Base-by-base conservation (phyloP, 371 early-diverging fungal species). In the Phascolomyces articulosus region DNA sequence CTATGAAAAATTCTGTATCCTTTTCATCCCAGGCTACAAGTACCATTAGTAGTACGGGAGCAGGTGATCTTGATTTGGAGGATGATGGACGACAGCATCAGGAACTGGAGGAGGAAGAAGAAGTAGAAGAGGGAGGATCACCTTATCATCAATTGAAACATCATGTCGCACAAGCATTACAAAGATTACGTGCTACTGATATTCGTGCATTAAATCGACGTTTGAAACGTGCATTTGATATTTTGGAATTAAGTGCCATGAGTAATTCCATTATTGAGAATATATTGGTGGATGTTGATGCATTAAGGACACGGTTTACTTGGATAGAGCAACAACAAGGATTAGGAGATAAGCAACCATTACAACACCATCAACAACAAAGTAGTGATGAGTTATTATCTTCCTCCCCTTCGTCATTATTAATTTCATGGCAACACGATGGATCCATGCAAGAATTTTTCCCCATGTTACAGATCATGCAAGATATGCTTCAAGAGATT, bases 191-290 rank as follows among this genome's bases (percentile, higher is more conserved):
- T n/a, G 77, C 79, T 7, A 84, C 87, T 0, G 87, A 88, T 40
- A 84, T 86, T 6, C 72, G 87, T 48, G 84, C 87, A 23, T 51
- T 88, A 40, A 90, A 87, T 49, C 74, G 90, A 27, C 77, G 86
- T 20, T 69, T 89, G 15, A 66, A 74, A 40, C 75, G 88, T 24
- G 79, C 85, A 4, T 92, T 92, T 77, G 91, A 92, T 69, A 83
- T 92, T 24, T 72, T 86, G 9, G 91, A 90, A 38, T 77, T 92
- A 24, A 85, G 87, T n/a, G 82, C 81, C 28, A 84, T 92, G 80
- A 88, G 88, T 60, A 89, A 92, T 60, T 88, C 87, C 21, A 87
- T 91, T 20, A 88, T 92, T 38, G 89, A 90, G 40, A 91, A 86
- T 53, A 83, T 90, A 28, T 55, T 82, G 18, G 71, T 81, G 0